Conservation (phyloP, 768 basidiomycete species). For the Postia placenta region DNA sequence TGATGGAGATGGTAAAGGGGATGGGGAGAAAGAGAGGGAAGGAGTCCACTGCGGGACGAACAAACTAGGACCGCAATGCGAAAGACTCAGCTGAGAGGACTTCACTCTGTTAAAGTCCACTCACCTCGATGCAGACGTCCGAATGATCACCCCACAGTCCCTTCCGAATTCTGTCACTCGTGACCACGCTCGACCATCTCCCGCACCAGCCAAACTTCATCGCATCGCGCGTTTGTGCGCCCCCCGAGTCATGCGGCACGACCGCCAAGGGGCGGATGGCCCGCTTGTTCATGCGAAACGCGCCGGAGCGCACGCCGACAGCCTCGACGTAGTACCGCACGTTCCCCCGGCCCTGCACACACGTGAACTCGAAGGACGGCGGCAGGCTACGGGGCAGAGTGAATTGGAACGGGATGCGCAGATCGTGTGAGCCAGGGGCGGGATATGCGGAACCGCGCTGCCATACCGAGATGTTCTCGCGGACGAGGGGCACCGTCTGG, state of each 20-base stretch:
- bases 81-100: no score
- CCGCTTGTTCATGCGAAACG: constrained; percentile 7
- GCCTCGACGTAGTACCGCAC: constrained; percentile 8
- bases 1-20: constrained; percentile 12
- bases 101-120: no score
- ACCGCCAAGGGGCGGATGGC: constrained; percentile 3
- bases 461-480: constrained; percentile 9
- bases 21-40: constrained; percentile 7
- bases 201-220: constrained; percentile 1
- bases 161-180: constrained; percentile 7
- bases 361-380: constrained; percentile 6
- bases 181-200: not conserved
- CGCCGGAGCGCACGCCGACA: constrained; percentile 10
- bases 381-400: constrained; percentile 6
- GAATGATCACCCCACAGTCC: constrained; percentile 16
- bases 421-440: constrained; percentile 1
- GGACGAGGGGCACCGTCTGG: not conserved
- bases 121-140: constrained; percentile 8
- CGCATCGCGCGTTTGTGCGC: not conserved
- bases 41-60: constrained; percentile 4
- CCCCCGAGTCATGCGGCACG: constrained; percentile 1
- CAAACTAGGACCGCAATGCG: constrained; percentile 5
- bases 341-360: not conserved
- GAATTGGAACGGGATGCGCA: constrained; percentile 12
- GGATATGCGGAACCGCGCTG: constrained; percentile 4